Evolutionary conservation across 164 flowering plant genomes (phyloP), one percentile per base, ranked within the genome.

Genomic region (Stephania japonica): DNA sequence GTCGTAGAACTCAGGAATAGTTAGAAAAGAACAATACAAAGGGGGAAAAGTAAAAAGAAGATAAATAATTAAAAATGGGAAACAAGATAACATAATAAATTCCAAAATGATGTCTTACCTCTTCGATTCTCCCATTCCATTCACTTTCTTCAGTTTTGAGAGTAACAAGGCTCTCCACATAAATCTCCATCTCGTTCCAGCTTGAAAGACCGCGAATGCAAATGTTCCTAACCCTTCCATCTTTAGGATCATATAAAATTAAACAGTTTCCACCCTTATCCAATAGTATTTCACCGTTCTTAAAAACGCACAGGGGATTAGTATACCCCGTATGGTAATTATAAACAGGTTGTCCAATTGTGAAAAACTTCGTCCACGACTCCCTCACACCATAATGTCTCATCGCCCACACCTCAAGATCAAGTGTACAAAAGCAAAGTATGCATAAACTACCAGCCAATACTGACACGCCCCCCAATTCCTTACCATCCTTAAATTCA

Each of bases 111-210:
- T 19, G 6, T 59, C n/a, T 24, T 24, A 19, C 64, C 21, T 59
- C 25, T 59, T 56, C 16, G 5, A 59, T n/a, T 59, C 24, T n/a
- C 64, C 9, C 7, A 10, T 59, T 21, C 24, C 23, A 24, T 59
- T 18, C 23, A 16, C 8, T 59, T 21, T 16, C 23, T 6, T 59
- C 21, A 59, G 64, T 4, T 19, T 68, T 68, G 21, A 68, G 50
- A 2, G 50, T 41, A 12, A 68, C 70, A 68, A 68, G 70, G 26
- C 70, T 68, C 24, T 26, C 70, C 53, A 68, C 70, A 68, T 42
- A 68, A n/a, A n/a, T n/a, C n/a, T n/a, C n/a, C n/a, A n/a, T n/a
- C n/a, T 21, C 50, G 43, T 42, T 1, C 70, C 70, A 42, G 7
- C 43, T 43, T n/a, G 70, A 26, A 43, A 68, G 50, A 68, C 70